These are phyloP conservation scores for Claviceps cyperi DNA, from an alignment of 2,329 filamentous ascomycete species.

Conservation along the genomic window DNA sequence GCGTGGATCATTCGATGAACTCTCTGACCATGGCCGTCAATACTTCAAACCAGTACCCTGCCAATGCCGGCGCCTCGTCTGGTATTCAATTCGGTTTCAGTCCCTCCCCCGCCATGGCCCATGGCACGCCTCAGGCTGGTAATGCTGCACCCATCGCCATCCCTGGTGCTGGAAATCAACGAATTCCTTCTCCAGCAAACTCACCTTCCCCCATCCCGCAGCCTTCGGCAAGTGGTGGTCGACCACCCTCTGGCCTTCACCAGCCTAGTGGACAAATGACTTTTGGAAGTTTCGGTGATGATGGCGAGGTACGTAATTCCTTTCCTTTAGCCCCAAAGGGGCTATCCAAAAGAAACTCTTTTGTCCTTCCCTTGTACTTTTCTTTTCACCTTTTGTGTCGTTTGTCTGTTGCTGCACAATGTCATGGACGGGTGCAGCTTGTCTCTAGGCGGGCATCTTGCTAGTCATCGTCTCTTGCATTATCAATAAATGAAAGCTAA, in stretches of 20 bases:
- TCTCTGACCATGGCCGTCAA: slow-evolving; percentile 83
- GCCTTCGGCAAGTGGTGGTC: slow-evolving; percentile 68
- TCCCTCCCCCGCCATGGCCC: slow-evolving; percentile 45
- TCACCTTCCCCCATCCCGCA: slow-evolving; percentile 91
- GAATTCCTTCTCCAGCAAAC: slow-evolving; percentile 68
- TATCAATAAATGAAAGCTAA: slow-evolving; percentile 5
- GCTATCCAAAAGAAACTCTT: no score
- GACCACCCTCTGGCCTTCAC: slow-evolving; percentile 63
- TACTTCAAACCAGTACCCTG: slow-evolving; percentile 57
- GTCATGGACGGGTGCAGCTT: background rate
- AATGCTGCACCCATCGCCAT: slow-evolving; percentile 46
- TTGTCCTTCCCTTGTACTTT: slow-evolving; percentile 6
- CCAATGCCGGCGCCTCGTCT: slow-evolving; percentile 56
- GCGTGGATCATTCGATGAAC: slow-evolving; percentile 66
- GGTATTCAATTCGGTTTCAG: slow-evolving; percentile 75
- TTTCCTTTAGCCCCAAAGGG: no score
- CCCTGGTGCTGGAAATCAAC: slow-evolving; percentile 43
- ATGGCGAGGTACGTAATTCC: slow-evolving; percentile 56
- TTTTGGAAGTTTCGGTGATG: slow-evolving; percentile 72
- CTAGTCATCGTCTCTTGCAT: background rate
- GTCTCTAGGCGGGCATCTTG: background rate
- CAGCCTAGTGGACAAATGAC: slow-evolving; percentile 54
- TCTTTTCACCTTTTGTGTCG: background rate
- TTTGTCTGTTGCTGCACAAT: background rate
- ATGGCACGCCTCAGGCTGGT: slow-evolving; percentile 49